Evolutionary conservation across 805 yeast genomes (phyloP).

Genomic region (Starmerella bacillaris): DNA sequence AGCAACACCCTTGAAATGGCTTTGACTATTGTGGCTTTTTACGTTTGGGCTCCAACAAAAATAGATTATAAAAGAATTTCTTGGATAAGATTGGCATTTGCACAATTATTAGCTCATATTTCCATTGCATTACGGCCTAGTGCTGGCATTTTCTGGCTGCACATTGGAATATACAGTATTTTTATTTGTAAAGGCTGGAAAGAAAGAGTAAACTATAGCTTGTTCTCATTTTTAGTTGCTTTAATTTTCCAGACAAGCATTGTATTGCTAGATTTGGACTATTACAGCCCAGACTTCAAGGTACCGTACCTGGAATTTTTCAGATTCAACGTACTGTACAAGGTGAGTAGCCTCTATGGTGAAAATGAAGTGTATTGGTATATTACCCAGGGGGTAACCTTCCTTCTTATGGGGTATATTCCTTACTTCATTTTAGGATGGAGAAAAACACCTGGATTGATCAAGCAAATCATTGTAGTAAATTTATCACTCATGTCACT

Average conservation of each 20-base stretch:
- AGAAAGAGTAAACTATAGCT: too few relatives aligned
- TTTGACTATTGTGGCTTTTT: slow-evolving; percentile 46
- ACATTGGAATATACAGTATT: slow-evolving; percentile 29
- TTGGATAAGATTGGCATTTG: slow-evolving; percentile 18
- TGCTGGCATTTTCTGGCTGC: slow-evolving; percentile 58
- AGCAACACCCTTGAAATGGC: slow-evolving; percentile 67
- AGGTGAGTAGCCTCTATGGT: slow-evolving; percentile 38
- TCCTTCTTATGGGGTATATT: slow-evolving; percentile 44
- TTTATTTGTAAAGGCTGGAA: too few relatives aligned
- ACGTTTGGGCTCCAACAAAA: slow-evolving; percentile 71
- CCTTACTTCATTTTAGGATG: slow-evolving; percentile 27
- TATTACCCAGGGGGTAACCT: slow-evolving; percentile 63
- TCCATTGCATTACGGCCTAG: slow-evolving; percentile 72
- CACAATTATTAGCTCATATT: slow-evolving; percentile 37
- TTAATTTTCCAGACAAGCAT: slow-evolving; percentile 4
- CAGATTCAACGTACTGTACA: slow-evolving; percentile 8
- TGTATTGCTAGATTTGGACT: slow-evolving; percentile 3
- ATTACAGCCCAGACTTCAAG: slow-evolving; percentile 1
- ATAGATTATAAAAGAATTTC: too few relatives aligned
- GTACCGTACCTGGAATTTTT: slow-evolving; percentile 10
- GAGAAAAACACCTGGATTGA: slow-evolving; percentile 1
- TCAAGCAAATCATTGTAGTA: slow-evolving; percentile 19
- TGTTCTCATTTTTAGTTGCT: slow-evolving; percentile 1
- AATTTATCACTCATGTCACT: slow-evolving; percentile 43
- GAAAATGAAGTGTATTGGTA: slow-evolving; percentile 72